Evolutionary conservation across 768 basidiomycete genomes (phyloP), one percentile per base, ranked within the genome.

Genomic region (Amanita rimosa): DNA sequence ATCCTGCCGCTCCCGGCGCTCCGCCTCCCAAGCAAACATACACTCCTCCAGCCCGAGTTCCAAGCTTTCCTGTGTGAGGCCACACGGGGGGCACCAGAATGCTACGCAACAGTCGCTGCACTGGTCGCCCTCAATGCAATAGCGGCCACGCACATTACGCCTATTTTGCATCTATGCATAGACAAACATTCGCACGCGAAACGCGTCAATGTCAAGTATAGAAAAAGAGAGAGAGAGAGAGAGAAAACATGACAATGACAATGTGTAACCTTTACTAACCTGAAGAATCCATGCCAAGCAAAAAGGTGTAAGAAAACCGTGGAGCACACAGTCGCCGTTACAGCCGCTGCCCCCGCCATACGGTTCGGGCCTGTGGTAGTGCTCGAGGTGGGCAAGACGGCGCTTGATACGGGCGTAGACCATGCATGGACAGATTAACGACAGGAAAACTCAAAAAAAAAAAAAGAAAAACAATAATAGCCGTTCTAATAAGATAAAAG

Each of bases 121-220:
- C 8, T 59, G 53, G n/a, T 63, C 62, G 13, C 76, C 78, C 21
- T 64, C 63, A 57, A 79, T 75, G 42, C 60, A 60, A 57, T 76
- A 75, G 26, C 76, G 69, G 9, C 45, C 24, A 42, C 76, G 71
- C 48, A 71, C 55, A 22, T 59, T 56, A 5, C 63, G 62, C 44
- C 76, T 69, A 48, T 58, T 64, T 29, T 49, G 48, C 53, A 63
- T 62, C 63, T 70, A 22, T 22, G 22, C 5, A 35, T 17, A 11
- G 10, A n/a, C n/a, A n/a, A 24, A 24, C 22, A 24, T 24, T 5
- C 22, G n/a, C 22, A 5, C 21, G 44, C 6, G 41, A 6, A 24
- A 33, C 38, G 21, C 6, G 4, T 37, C 21, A 38, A 46, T n/a
- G 21, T 38, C 21, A 17, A 41, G 21, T 4, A n/a, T n/a, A n/a